These are phyloP conservation scores for Halophytophthora polymorphica DNA, from an alignment of 352 stramenopile species.

Conservation along the genomic window DNA sequence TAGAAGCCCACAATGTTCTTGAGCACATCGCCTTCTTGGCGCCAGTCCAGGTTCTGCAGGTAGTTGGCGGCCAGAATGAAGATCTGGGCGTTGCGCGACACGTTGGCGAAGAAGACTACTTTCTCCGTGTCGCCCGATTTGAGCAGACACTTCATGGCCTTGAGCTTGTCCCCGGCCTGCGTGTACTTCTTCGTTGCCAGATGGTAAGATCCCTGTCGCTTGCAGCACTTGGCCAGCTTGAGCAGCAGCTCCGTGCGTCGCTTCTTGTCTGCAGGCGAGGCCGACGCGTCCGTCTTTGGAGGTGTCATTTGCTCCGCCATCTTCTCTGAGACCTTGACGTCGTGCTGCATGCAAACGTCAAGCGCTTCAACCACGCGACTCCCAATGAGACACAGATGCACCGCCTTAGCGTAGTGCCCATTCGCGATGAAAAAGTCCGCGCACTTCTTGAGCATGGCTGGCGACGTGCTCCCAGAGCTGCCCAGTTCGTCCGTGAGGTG, in stretches of 20 bases:
- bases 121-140: constrained; percentile 95
- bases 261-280: constrained; percentile 48
- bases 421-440: constrained; percentile 93
- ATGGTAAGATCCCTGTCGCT: constrained; percentile 91
- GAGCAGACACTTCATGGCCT: constrained; percentile 95
- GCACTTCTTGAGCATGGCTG: constrained; percentile 87
- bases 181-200: constrained; percentile 96
- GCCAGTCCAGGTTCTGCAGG: constrained; percentile 94
- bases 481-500: constrained; percentile 84
- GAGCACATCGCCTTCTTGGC: constrained; percentile 85
- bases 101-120: constrained; percentile 93
- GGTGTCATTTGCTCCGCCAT: constrained; percentile 93
- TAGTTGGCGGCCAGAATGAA: constrained; percentile 96
- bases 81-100: constrained; percentile 91
- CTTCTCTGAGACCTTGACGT: constrained; percentile 89
- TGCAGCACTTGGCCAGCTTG: constrained; percentile 91
- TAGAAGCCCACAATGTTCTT: constrained; percentile 95
- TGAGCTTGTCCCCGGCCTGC: constrained; percentile 88
- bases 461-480: constrained; percentile 50
- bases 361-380: constrained; percentile 76
- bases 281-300: constrained; percentile 62
- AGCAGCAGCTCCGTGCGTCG: constrained; percentile 77
- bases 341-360: constrained; percentile 87
- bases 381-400: constrained; percentile 85
- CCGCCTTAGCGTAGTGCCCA: constrained; percentile 88